phyloP scores from a whole-genome alignment of 345 rosid species.

The Leavenworthia alabamica region DNA sequence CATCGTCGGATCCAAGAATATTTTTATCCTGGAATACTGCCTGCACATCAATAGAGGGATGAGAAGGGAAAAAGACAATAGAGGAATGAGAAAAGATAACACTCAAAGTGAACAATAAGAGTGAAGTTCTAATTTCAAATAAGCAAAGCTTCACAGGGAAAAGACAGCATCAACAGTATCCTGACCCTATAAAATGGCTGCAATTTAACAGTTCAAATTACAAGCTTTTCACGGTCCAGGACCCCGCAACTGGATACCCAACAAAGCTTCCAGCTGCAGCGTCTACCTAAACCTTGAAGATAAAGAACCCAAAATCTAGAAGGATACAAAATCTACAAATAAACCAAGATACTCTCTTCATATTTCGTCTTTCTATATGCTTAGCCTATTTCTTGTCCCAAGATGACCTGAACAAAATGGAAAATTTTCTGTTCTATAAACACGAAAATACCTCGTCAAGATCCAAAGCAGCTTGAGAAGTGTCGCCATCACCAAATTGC shows the following conservation, averaged over 20 bases:
- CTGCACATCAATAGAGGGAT: conserved; percentile 39
- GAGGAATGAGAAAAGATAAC: conserved; percentile 8
- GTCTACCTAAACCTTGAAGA: background rate
- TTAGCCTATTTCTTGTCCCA: conserved; percentile 5
- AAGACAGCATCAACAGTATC: background rate
- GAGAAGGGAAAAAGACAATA: conserved; percentile 1
- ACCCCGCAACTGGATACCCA: conserved; percentile 16
- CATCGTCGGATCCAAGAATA: conserved; percentile 34
- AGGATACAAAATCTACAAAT: conserved; percentile 1
- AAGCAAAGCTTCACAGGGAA: conserved; percentile 8
- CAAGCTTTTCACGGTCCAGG: background rate
- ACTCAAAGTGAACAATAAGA: background rate
- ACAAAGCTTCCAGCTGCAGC: conserved; percentile 6
- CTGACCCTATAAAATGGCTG: background rate
- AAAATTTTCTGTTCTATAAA: background rate
- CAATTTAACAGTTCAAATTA: background rate
- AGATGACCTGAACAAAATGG: no score
- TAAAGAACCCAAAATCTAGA: conserved; percentile 7
- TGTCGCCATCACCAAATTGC: conserved; percentile 96
- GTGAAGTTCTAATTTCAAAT: background rate
- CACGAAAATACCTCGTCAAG: conserved; percentile 76
- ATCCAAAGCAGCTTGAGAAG: conserved; percentile 83
- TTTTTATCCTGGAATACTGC: conserved; percentile 60
- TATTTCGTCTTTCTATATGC: background rate
- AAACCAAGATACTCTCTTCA: background rate